A percentile compares a stretch with the other conserved stretches of the same genome.
Conservation (phyloP, 2,329 filamentous ascomycete species). For the Diaporthe humulicola region DNA sequence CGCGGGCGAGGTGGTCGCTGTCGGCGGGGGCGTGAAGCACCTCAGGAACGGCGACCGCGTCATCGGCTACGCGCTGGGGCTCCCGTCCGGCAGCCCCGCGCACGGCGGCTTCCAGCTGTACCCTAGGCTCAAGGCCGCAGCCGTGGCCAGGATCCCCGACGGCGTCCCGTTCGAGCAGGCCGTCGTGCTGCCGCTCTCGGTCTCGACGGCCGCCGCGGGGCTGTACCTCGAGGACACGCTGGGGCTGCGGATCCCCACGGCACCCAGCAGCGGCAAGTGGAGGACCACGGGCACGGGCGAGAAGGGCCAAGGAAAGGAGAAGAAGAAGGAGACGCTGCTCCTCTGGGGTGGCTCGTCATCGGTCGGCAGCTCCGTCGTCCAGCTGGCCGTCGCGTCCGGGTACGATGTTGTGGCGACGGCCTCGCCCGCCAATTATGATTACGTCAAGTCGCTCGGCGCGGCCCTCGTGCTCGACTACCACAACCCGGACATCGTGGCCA, state of each 20-base stretch:
- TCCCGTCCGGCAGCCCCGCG: conserved; percentile 39
- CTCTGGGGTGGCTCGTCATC: conserved; percentile 62
- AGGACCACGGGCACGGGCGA: not conserved
- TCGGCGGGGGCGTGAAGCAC: conserved; percentile 44
- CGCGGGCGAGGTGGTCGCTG: conserved; percentile 49
- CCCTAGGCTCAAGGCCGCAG: conserved; percentile 40
- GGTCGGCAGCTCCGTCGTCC: conserved; percentile 58
- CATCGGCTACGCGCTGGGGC: conserved; percentile 43
- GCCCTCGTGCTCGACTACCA: conserved; percentile 39
- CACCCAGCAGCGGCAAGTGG: conserved; percentile 4
- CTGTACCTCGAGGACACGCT: conserved; percentile 44
- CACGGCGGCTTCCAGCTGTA: conserved; percentile 47
- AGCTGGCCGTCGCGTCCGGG: conserved; percentile 49
- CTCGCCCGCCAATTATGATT: conserved; percentile 32
- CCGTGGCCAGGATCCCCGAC: conserved; percentile 43
- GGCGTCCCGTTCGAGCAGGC: conserved; percentile 45
- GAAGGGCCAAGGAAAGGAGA: too few relatives aligned
- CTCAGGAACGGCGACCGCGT: conserved; percentile 52
- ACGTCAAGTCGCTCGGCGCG: conserved; percentile 35
- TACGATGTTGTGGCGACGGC: conserved; percentile 38
- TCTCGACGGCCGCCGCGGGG: conserved; percentile 46
- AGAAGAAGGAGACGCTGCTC: conserved; percentile 47
- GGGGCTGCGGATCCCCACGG: conserved; percentile 41
- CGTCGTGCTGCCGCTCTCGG: conserved; percentile 45
- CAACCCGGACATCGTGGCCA: conserved; percentile 42